phyloP scores from a whole-genome alignment of 768 basidiomycete genomes.

The Leccinum barrowsii region DNA sequence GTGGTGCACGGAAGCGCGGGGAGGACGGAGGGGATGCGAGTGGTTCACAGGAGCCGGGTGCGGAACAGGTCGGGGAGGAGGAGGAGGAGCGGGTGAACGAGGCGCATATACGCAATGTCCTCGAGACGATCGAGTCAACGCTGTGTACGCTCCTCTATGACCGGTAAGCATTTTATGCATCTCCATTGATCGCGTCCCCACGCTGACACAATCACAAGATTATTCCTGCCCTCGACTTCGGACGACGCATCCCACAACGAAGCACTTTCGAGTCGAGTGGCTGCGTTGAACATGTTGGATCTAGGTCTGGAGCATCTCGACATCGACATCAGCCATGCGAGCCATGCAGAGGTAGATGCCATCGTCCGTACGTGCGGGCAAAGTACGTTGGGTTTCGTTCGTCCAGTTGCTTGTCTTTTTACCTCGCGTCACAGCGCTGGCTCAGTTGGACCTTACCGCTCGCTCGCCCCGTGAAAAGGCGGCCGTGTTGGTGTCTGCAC shows the following conservation, averaged over 20 bases:
- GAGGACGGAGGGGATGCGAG: conserved; percentile 6
- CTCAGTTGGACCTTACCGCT: conserved; percentile 44
- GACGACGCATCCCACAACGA: conserved; percentile 87
- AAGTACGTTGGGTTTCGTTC: conserved; percentile 45
- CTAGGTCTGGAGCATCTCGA: conserved; percentile 77
- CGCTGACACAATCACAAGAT: conserved; percentile 36
- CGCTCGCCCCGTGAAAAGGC: conserved; percentile 77
- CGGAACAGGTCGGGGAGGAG: conserved; percentile 17
- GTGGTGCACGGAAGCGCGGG: conserved; percentile 14
- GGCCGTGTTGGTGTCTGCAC: conserved; percentile 74
- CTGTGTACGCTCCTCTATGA: conserved; percentile 82
- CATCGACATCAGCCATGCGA: conserved; percentile 60
- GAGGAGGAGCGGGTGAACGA: conserved; percentile 40
- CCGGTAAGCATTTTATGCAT: conserved; percentile 40
- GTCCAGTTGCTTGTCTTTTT: conserved; percentile 26
- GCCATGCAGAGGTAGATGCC: conserved; percentile 48
- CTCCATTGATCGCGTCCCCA: neutral
- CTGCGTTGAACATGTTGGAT: conserved; percentile 89
- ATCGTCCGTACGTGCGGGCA: conserved; percentile 76
- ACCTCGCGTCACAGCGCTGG: conserved; percentile 41
- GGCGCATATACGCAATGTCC: conserved; percentile 49
- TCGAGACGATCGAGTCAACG: conserved; percentile 72
- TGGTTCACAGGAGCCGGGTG: conserved; percentile 11
- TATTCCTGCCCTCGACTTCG: conserved; percentile 74
- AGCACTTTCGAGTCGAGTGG: conserved; percentile 82